phyloP scores from a whole-genome alignment of 2,329 filamentous ascomycete genomes.

The Fonsecaea pedrosoi region DNA sequence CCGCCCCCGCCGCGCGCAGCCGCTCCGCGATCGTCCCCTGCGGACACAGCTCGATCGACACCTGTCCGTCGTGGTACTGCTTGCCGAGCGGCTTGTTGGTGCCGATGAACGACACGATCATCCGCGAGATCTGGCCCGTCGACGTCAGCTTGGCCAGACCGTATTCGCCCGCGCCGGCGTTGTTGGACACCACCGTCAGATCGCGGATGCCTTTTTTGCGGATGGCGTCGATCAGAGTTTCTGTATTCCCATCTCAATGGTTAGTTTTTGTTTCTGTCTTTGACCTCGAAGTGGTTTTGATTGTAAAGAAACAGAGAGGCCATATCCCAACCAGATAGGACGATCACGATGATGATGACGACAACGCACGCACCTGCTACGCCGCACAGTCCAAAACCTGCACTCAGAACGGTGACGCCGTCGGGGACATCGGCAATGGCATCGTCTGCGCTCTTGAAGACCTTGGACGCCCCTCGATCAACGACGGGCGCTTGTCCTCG shows the following conservation, averaged over 20 bases:
- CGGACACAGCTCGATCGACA: slow-evolving; percentile 89
- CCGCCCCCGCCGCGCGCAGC: slow-evolving; percentile 83
- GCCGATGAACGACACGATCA: slow-evolving; percentile 78
- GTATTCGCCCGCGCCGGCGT: slow-evolving; percentile 72
- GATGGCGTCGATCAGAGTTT: slow-evolving; percentile 75
- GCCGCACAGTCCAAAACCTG: slow-evolving; percentile 83
- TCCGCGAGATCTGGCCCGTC: slow-evolving; percentile 72
- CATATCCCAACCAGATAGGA: not conserved
- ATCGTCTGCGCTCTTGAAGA: slow-evolving; percentile 62
- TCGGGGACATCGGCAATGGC: slow-evolving; percentile 74
- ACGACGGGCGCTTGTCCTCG: not conserved
- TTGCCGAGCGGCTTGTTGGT: slow-evolving; percentile 87
- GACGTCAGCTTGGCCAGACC: slow-evolving; percentile 74
- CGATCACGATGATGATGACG: not conserved
- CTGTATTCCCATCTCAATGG: slow-evolving; percentile 45
- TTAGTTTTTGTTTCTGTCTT: not conserved
- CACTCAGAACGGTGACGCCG: slow-evolving; percentile 73
- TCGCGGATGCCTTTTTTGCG: slow-evolving; percentile 63
- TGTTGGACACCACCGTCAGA: slow-evolving; percentile 80
- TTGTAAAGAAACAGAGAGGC: too few relatives aligned
- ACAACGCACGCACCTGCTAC: slow-evolving; percentile 63
- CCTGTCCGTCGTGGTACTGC: slow-evolving; percentile 86
- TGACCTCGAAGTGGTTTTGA: too few relatives aligned
- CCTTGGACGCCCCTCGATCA: slow-evolving; percentile 45
- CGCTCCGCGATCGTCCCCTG: slow-evolving; percentile 92